phyloP scores from a whole-genome alignment of 805 yeast genomes.

The Starmera dryadoides region DNA sequence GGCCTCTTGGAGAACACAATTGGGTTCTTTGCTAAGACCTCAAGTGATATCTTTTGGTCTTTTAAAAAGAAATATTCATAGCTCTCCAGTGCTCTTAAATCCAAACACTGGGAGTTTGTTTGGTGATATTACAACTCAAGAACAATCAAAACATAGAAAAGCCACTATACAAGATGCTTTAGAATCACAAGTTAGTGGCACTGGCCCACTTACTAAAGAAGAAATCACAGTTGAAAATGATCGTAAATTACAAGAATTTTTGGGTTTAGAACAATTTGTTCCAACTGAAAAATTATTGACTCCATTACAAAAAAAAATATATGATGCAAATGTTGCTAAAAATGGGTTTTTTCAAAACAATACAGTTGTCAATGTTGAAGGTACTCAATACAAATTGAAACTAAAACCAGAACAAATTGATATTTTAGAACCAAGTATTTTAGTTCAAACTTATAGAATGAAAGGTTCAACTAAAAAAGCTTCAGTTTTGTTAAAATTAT shows the following conservation, averaged over 20 bases:
- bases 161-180: background rate
- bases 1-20: background rate
- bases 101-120: background rate
- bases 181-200: background rate
- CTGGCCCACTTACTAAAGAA: background rate
- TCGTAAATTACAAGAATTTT: constrained; percentile 36
- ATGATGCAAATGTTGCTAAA: constrained; percentile 47
- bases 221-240: constrained; percentile 11
- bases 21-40: background rate
- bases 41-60: background rate
- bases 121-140: background rate
- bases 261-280: constrained; percentile 41
- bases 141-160: background rate
- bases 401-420: constrained; percentile 63
- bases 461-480: constrained; percentile 89
- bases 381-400: constrained; percentile 45
- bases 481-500: constrained; percentile 67
- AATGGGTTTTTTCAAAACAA: constrained; percentile 64
- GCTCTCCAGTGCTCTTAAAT: background rate
- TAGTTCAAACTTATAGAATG: constrained; percentile 70
- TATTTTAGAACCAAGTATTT: constrained; percentile 83
- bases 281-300: constrained; percentile 53
- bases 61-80: background rate
- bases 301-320: constrained; percentile 65
- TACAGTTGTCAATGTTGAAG: constrained; percentile 38